Percentiles rank a stretch among this genome's conserved stretches.
These are phyloP conservation scores for Capsicum pubescens DNA, from an alignment of 257 asterid genomes.

Conservation along the genomic window DNA sequence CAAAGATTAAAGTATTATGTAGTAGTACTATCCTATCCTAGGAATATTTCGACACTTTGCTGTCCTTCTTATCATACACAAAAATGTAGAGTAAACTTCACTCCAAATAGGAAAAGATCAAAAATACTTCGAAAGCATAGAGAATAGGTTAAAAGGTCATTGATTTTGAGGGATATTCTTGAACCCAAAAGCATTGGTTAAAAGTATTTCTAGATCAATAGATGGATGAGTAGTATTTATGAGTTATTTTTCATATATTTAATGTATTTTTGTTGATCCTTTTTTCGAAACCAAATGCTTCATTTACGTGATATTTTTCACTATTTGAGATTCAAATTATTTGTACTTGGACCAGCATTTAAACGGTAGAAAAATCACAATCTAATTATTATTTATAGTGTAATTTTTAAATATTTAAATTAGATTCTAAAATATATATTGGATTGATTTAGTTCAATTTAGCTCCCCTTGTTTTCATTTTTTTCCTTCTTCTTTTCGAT, in stretches of 20 bases:
- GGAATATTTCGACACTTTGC: constrained; percentile 18
- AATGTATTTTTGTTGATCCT: too few relatives aligned
- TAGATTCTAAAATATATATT: background rate
- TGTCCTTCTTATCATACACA: background rate
- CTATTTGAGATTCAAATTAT: too few relatives aligned
- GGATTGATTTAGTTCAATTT: background rate
- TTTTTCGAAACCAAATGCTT: too few relatives aligned
- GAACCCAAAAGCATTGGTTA: background rate
- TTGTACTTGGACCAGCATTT: too few relatives aligned
- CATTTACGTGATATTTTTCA: too few relatives aligned
- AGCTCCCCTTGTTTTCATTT: background rate
- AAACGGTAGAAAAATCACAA: background rate
- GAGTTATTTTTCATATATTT: too few relatives aligned
- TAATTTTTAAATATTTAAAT: background rate
- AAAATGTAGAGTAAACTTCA: background rate
- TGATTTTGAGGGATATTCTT: background rate
- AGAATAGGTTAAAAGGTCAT: too few relatives aligned
- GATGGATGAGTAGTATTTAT: too few relatives aligned
- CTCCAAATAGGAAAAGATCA: too few relatives aligned
- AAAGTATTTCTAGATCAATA: background rate
- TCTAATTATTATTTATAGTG: too few relatives aligned
- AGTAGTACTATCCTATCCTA: background rate
- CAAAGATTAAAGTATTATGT: background rate
- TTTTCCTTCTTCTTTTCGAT: background rate
- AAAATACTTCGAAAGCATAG: too few relatives aligned